phyloP scores from a whole-genome alignment of 345 rosid genomes.

The Arabidopsis suecica region DNA sequence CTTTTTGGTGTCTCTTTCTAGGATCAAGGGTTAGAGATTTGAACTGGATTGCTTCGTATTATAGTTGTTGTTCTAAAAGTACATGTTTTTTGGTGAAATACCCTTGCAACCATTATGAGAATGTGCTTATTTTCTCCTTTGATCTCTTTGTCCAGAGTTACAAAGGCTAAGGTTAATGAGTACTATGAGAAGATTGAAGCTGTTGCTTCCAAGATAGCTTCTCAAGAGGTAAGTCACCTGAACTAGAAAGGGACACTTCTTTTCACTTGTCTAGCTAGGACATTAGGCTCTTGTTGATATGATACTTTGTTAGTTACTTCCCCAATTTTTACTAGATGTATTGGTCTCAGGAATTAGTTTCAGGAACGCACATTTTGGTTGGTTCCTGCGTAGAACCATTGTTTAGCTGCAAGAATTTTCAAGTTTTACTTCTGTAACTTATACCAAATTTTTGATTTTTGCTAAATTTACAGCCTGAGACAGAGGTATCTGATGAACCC shows the following conservation, averaged over 20 bases:
- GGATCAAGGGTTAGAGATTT: neutral
- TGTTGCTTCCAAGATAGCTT: slow-evolving; percentile 65
- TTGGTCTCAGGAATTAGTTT: slow-evolving; percentile 11
- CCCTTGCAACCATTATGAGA: neutral
- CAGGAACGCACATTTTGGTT: neutral
- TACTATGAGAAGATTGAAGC: slow-evolving; percentile 81
- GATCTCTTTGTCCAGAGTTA: slow-evolving; percentile 52
- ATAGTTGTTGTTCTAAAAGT: neutral
- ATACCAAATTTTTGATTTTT: neutral
- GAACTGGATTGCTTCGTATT: neutral
- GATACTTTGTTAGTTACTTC: neutral
- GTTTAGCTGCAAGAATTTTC: neutral
- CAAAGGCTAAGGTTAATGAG: slow-evolving; percentile 76
- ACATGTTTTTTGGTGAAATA: neutral
- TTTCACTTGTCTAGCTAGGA: neutral
- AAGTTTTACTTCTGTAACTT: slow-evolving; percentile 7
- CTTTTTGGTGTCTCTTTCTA: neutral
- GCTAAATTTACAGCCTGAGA: slow-evolving; percentile 50
- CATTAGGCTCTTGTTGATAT: too few species aligned
- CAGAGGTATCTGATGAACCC: slow-evolving; percentile 49
- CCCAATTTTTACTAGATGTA: neutral
- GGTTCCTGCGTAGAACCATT: neutral
- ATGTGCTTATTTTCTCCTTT: slow-evolving; percentile 18
- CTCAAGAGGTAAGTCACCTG: slow-evolving; percentile 53
- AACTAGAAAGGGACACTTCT: neutral